A percentile compares a stretch with the other conserved stretches of the same genome.
phyloP scores from a whole-genome alignment of 257 asterid species.

The Penstemon newberryi region DNA sequence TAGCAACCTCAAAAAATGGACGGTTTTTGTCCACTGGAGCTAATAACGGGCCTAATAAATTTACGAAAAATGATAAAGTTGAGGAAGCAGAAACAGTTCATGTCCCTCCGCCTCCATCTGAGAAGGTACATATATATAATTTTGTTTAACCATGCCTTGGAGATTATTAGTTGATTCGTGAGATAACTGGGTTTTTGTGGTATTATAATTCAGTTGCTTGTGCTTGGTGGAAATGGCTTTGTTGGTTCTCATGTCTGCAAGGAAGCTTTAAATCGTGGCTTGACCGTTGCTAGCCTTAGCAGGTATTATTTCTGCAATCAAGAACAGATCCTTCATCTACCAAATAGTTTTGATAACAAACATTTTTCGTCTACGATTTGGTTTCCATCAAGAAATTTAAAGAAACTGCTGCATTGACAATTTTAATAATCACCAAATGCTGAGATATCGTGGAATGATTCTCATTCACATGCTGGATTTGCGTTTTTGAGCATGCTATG shows the following conservation, averaged over 20 bases:
- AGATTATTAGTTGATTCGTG: conserved; percentile 17
- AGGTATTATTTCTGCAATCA: conserved; percentile 48
- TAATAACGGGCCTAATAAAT: background rate
- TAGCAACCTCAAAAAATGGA: too few species aligned
- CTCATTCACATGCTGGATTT: too few species aligned
- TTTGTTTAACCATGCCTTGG: background rate
- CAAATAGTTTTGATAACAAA: background rate
- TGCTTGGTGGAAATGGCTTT: conserved; percentile 96
- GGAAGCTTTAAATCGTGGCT: conserved; percentile 80
- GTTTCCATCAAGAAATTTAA: background rate
- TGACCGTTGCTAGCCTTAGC: conserved; percentile 86
- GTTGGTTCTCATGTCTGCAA: conserved; percentile 94
- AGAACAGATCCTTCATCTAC: background rate
- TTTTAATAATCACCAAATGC: too few species aligned
- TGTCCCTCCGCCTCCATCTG: conserved; percentile 77
- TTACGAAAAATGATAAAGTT: conserved; percentile 48
- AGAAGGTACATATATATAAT: conserved; percentile 56
- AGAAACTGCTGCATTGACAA: background rate
- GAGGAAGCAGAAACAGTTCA: conserved; percentile 88
- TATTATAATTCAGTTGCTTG: conserved; percentile 67
- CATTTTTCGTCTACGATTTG: background rate
- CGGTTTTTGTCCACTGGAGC: too few species aligned
- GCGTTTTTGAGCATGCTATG: too few species aligned
- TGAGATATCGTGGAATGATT: too few species aligned
- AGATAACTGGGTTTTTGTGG: background rate